A percentile compares a stretch with the other conserved stretches of the same genome.
Evolutionary conservation across 140 eudicot species (phyloP).

Genomic region (Flaveria floridana): DNA sequence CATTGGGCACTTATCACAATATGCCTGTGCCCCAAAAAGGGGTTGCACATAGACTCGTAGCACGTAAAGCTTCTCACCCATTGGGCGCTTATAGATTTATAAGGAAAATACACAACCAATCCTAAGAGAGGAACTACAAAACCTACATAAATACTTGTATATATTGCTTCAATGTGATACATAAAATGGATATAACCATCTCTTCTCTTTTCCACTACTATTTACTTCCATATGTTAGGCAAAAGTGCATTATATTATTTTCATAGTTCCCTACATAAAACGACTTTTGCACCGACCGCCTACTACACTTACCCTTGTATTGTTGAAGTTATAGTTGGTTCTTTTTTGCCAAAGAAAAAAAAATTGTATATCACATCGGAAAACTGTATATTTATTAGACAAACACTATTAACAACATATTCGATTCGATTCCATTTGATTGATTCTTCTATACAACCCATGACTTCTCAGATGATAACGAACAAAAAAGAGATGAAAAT

Average conservation of each 20-base stretch:
- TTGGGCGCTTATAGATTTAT: too few relatives aligned
- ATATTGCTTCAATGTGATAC: neutral
- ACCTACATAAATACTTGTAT: neutral
- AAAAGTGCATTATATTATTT: too few relatives aligned
- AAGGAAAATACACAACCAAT: too few relatives aligned
- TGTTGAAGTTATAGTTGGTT: neutral
- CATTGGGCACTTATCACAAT: too few relatives aligned
- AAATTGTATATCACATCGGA: neutral
- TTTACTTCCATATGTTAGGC: too few relatives aligned
- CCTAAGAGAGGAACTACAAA: too few relatives aligned
- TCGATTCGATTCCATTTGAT: neutral
- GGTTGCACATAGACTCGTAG: neutral
- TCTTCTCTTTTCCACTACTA: neutral
- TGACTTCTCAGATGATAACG: constrained; percentile 22
- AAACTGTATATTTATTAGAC: constrained; percentile 32
- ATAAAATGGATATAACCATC: neutral
- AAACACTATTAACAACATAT: constrained; percentile 33
- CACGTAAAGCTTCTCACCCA: too few relatives aligned
- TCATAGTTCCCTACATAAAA: too few relatives aligned
- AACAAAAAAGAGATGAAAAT: neutral
- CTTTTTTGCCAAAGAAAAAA: neutral
- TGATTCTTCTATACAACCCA: constrained; percentile 36
- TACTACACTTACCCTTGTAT: neutral
- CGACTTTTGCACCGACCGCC: too few relatives aligned
- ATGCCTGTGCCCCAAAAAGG: neutral